Conservation (phyloP, 441 rosid species). For the Adansonia grandidieri region DNA sequence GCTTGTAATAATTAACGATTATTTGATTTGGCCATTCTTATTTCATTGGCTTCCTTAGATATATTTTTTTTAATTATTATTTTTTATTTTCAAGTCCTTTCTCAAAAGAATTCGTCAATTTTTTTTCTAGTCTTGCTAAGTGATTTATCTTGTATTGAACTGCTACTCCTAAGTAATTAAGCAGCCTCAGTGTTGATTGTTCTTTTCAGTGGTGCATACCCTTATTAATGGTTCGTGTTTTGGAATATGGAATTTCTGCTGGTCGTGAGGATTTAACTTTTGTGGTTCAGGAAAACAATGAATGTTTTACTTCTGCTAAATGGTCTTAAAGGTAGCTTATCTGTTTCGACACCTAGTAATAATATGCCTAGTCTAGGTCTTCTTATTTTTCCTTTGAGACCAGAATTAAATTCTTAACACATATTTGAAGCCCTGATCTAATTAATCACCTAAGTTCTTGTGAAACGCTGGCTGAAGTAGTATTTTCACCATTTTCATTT, state of each 20-base stretch:
- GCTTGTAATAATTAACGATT: not conserved
- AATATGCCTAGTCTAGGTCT: not conserved
- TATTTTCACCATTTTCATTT: not conserved
- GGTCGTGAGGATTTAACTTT: conserved; percentile 16
- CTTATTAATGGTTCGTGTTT: conserved; percentile 5
- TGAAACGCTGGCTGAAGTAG: not conserved
- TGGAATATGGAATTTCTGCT: conserved; percentile 11
- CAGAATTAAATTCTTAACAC: not conserved
- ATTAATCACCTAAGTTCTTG: not conserved
- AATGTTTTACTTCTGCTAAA: conserved; percentile 19
- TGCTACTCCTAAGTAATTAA: conserved; percentile 12
- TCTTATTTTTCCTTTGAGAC: not conserved
- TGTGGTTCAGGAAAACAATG: conserved; percentile 21
- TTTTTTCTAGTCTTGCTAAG: not conserved
- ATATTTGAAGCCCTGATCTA: not conserved
- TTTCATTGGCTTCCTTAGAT: not conserved
- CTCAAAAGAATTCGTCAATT: not conserved
- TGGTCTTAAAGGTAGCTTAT: conserved; percentile 19
- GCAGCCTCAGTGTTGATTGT: conserved; percentile 24
- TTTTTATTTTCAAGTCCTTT: conserved; percentile 1
- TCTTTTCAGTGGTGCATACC: conserved; percentile 27
- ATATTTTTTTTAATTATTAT: not conserved
- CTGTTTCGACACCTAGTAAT: not conserved
- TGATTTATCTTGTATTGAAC: not conserved
- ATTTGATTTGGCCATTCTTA: not conserved